phyloP scores from a whole-genome alignment of 2,329 filamentous ascomycete genomes.

The Colletotrichum godetiae region DNA sequence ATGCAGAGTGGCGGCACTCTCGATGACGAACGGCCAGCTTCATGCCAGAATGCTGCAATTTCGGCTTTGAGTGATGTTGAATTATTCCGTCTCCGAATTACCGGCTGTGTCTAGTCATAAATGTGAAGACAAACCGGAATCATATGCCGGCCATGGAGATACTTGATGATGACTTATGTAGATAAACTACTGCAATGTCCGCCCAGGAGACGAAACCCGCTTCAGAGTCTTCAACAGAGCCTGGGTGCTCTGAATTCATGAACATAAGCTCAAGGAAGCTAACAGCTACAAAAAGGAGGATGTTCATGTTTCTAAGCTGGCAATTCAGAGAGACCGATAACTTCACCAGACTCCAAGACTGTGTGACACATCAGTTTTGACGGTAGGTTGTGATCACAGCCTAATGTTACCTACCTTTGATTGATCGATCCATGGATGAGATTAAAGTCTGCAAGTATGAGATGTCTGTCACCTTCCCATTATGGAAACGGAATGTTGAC shows the following conservation, averaged over 20 bases:
- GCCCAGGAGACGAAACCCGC: not conserved
- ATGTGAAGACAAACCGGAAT: not conserved
- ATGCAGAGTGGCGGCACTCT: no score
- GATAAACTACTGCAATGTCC: not conserved
- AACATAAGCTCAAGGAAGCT: not conserved
- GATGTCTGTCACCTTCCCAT: no score
- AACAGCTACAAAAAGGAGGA: not conserved
- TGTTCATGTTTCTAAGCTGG: not conserved
- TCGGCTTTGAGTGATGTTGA: no score
- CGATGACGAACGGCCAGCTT: no score
- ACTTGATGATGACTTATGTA: not conserved
- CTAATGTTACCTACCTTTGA: not conserved
- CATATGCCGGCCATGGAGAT: not conserved
- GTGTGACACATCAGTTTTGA: not conserved
- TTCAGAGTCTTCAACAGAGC: not conserved
- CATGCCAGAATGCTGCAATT: no score
- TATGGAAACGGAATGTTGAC: not conserved
- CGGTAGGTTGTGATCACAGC: not conserved
- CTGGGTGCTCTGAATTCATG: not conserved
- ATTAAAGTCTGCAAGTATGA: no score
- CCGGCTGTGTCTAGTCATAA: not conserved
- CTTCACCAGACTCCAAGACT: not conserved
- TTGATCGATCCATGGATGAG: no score
- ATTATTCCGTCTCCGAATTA: no score
- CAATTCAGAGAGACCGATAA: not conserved